Base-by-base conservation (phyloP, 2,329 filamentous ascomycete species). In the Calonectria ilicicola region DNA sequence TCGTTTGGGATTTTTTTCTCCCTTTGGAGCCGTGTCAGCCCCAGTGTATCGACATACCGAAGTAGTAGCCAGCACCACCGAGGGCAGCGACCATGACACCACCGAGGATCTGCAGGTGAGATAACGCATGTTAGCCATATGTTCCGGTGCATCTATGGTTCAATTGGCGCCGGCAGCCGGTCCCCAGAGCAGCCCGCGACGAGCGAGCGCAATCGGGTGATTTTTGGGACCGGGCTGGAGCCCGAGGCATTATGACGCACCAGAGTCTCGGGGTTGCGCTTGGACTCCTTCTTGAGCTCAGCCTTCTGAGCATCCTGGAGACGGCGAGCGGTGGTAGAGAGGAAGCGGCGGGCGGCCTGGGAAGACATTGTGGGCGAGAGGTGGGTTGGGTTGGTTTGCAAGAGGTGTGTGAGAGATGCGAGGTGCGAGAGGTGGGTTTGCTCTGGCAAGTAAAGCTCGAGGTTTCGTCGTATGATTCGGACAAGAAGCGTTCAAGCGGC, bases 81-180 rank as follows among this genome's bases (percentile, higher is more conserved):
- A 98, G 94, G 81, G 95, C 94, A 84, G 93, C 93, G 81, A 93
- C 92, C 95, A 98, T 98, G 84, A 98, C 93, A 82, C 92, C 94
- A 76, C 96, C 91, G 78, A 99, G 93, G 82, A 98, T 92, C 97
- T 98, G 81, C 75, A 78, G 53, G 65, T 58, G 49, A 70, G 53
- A 62, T 67, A 53, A 68, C 67, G 26, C 56, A 72, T 23, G 74
- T 79, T 73, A 77, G 72, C 62, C 69, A 71, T 73, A 15, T 17
- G 66, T 47, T 35, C 69, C 60, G 40, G 46, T 70, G 29, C 23
- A 21, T 46, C n/a, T 14, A 14, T 23, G 19, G 29, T 56, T 51
- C 51, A 49, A 63, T 44, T 60, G 53, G 53, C 40, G 21, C n/a
- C 63, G 32, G 66, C 53, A 42, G 44, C 64, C 51, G 42, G 40